Conservation (phyloP, 148 eudicot species). For the Cornus controversa region DNA sequence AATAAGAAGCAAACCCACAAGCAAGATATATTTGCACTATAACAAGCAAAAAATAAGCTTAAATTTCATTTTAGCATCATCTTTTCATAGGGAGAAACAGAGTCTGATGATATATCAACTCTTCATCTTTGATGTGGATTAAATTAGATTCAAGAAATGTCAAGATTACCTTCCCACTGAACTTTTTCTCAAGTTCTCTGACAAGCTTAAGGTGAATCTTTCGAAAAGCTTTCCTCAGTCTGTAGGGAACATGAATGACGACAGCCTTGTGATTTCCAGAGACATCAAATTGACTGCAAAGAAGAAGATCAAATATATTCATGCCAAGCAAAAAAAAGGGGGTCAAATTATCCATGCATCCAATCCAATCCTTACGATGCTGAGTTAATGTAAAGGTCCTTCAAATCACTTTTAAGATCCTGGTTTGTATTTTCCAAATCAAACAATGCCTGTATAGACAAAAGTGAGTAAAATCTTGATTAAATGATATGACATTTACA, state of each 20-base stretch:
- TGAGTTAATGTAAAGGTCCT: conserved; percentile 65
- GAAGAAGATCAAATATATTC: background rate
- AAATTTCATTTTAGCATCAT: background rate
- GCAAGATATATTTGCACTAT: background rate
- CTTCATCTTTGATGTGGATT: background rate
- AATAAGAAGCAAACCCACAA: background rate
- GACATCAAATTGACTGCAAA: conserved; percentile 62
- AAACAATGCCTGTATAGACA: conserved; percentile 50
- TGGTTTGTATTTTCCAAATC: conserved; percentile 60
- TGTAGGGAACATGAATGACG: conserved; percentile 67
- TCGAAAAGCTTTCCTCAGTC: conserved; percentile 70
- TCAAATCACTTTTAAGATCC: conserved; percentile 61
- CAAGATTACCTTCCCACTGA: conserved; percentile 67
- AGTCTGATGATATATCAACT: background rate
- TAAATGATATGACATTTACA: background rate
- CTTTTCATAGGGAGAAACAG: background rate
- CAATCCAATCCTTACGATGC: conserved; percentile 43
- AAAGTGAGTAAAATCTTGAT: background rate
- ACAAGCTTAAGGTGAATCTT: conserved; percentile 59
- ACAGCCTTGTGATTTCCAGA: conserved; percentile 65
- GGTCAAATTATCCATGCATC: background rate
- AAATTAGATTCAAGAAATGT: background rate
- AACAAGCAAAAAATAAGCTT: too few relatives aligned
- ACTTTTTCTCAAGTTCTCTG: conserved; percentile 83
- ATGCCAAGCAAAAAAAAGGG: background rate